phyloP scores from a whole-genome alignment of 2,329 filamentous ascomycete genomes.

The Fusarium sp. region DNA sequence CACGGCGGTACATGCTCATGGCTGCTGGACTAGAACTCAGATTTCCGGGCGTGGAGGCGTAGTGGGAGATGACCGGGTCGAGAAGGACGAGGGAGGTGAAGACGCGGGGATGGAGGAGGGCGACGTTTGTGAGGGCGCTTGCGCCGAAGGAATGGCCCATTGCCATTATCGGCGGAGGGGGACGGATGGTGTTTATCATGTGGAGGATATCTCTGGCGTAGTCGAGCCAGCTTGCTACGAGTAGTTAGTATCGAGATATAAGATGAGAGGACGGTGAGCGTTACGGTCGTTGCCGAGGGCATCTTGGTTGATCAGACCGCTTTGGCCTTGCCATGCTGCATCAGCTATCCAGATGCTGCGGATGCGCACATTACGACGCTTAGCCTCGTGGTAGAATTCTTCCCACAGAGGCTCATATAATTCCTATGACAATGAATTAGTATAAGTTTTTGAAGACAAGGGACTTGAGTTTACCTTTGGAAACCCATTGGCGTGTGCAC shows the following conservation, averaged over 20 bases:
- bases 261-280: conserved; percentile 44
- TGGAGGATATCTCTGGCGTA: conserved; percentile 85
- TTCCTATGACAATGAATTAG: conserved; percentile 65
- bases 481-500: conserved; percentile 90
- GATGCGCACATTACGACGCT: conserved; percentile 72
- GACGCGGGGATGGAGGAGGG: conserved; percentile 83
- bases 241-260: conserved; percentile 2
- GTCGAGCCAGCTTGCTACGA: conserved; percentile 76
- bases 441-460: neutral
- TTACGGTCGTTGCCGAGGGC: conserved; percentile 85
- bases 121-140: conserved; percentile 75
- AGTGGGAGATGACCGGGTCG: conserved; percentile 79
- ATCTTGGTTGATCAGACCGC: conserved; percentile 79
- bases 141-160: conserved; percentile 92
- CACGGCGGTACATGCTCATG: conserved; percentile 77
- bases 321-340: conserved; percentile 84
- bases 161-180: conserved; percentile 82
- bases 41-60: conserved; percentile 53
- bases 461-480: conserved; percentile 71
- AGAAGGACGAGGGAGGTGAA: conserved; percentile 79
- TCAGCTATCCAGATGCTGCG: conserved; percentile 91
- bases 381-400: conserved; percentile 72
- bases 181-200: conserved; percentile 85
- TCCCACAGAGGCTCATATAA: conserved; percentile 94
- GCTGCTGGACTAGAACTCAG: conserved; percentile 58